phyloP scores from a whole-genome alignment of 2,329 filamentous ascomycete genomes.

The Phyllosticta ampelicida region DNA sequence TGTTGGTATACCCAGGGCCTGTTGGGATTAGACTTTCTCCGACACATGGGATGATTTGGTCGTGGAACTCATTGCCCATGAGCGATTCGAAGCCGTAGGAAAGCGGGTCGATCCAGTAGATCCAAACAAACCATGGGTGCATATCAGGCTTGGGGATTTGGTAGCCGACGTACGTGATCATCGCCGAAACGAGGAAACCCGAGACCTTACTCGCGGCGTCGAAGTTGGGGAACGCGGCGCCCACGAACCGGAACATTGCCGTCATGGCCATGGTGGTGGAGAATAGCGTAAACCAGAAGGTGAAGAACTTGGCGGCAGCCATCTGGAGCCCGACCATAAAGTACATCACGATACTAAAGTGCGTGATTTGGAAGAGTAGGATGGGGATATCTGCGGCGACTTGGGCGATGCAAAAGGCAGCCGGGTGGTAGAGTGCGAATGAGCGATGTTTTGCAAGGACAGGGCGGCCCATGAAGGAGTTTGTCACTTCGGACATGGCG shows the following conservation, averaged over 20 bases:
- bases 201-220: slow-evolving; percentile 46
- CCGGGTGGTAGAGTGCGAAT: slow-evolving; percentile 84
- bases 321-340: slow-evolving; percentile 72
- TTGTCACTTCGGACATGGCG: slow-evolving; percentile 54
- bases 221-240: slow-evolving; percentile 53
- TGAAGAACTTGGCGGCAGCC: slow-evolving; percentile 66
- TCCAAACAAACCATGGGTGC: slow-evolving; percentile 44
- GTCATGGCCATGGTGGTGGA: slow-evolving; percentile 63
- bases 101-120: slow-evolving; percentile 39
- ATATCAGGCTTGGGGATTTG: slow-evolving; percentile 37
- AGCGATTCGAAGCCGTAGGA: slow-evolving; percentile 11
- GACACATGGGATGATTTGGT: slow-evolving; percentile 37
- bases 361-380: slow-evolving; percentile 46
- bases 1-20: slow-evolving; percentile 36
- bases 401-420: slow-evolving; percentile 65
- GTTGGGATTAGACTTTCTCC: slow-evolving; percentile 40
- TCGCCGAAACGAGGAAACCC: slow-evolving; percentile 44
- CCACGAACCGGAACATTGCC: slow-evolving; percentile 70
- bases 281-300: slow-evolving; percentile 65
- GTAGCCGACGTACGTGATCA: slow-evolving; percentile 55
- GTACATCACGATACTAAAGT: slow-evolving; percentile 57
- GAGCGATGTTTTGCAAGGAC: slow-evolving; percentile 80
- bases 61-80: slow-evolving; percentile 13
- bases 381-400: slow-evolving; percentile 45
- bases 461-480: slow-evolving; percentile 50